Percentiles rank a stretch among this genome's conserved stretches.
Conservation (phyloP, 768 basidiomycete genomes). For the Suillus alpinus region DNA sequence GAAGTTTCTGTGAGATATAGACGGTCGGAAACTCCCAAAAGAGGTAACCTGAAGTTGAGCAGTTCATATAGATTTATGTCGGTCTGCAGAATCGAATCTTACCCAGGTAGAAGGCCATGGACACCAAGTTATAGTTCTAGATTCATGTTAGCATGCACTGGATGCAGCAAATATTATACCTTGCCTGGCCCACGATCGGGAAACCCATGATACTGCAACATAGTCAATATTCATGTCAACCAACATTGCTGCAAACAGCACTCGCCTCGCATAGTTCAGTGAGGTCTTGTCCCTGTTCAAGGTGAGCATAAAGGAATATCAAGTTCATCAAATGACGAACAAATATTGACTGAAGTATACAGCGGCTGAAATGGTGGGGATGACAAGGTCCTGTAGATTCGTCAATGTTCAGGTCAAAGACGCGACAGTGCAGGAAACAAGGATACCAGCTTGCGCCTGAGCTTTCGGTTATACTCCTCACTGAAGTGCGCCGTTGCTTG, state of each 20-base stretch:
- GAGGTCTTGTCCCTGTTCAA: constrained; percentile 61
- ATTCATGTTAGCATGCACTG: constrained; percentile 1
- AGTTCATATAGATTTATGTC: not conserved
- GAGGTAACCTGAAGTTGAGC: constrained; percentile 41
- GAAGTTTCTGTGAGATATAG: constrained; percentile 60
- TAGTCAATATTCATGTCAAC: constrained; percentile 6
- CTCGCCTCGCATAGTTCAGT: constrained; percentile 65
- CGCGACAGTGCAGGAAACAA: not conserved
- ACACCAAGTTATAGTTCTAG: constrained; percentile 64
- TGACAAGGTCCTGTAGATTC: constrained; percentile 43
- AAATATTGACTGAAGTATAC: constrained; percentile 70
- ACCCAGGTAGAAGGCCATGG: constrained; percentile 64
- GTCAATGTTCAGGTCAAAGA: not conserved
- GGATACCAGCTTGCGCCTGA: constrained; percentile 57
- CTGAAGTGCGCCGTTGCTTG: constrained; percentile 51
- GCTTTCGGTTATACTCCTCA: constrained; percentile 56
- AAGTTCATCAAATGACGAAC: constrained; percentile 32
- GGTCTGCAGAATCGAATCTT: not conserved
- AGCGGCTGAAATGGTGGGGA: constrained; percentile 56
- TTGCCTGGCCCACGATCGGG: constrained; percentile 59
- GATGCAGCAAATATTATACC: not conserved
- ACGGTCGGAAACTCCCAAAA: constrained; percentile 66
- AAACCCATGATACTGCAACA: constrained; percentile 57
- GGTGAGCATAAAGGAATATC: constrained; percentile 5
- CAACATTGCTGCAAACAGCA: not conserved